These are phyloP conservation scores for Clonostachys rhizophaga DNA, from an alignment of 2,329 filamentous ascomycete genomes.

Conservation along the genomic window DNA sequence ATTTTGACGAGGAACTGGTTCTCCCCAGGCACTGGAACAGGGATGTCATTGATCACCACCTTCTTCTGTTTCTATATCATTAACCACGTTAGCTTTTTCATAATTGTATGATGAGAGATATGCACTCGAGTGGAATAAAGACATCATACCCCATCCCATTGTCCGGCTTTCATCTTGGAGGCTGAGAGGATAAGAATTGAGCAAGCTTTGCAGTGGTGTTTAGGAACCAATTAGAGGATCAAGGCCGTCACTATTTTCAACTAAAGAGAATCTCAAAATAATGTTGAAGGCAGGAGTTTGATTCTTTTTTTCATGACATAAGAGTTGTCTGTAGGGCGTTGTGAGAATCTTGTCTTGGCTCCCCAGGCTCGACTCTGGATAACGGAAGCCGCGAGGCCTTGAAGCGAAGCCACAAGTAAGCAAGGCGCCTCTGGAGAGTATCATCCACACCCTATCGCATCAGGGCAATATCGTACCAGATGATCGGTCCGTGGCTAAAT, in stretches of 20 bases:
- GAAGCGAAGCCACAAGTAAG: background rate
- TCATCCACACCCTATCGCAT: no score
- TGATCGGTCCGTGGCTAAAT: background rate
- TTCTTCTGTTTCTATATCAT: slow-evolving; percentile 11
- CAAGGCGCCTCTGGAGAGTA: no score
- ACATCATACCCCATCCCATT: slow-evolving; percentile 10
- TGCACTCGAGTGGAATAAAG: background rate
- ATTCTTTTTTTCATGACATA: background rate
- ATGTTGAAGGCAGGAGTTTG: background rate
- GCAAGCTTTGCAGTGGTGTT: background rate
- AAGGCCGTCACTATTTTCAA: no score
- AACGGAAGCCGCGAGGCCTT: background rate
- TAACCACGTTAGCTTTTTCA: background rate
- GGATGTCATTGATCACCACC: slow-evolving; percentile 31
- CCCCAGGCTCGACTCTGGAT: background rate
- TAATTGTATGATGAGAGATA: no score
- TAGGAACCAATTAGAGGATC: background rate
- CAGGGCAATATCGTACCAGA: background rate
- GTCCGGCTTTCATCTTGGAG: slow-evolving; percentile 10
- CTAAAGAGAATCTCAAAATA: background rate
- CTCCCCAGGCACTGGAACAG: slow-evolving; percentile 31
- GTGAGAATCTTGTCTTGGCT: background rate
- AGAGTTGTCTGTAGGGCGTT: background rate
- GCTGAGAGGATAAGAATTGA: background rate
- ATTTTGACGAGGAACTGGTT: slow-evolving; percentile 32